These are phyloP conservation scores for Sporothrix dimorphospora DNA, from an alignment of 2,329 filamentous ascomycete genomes.

Conservation along the genomic window DNA sequence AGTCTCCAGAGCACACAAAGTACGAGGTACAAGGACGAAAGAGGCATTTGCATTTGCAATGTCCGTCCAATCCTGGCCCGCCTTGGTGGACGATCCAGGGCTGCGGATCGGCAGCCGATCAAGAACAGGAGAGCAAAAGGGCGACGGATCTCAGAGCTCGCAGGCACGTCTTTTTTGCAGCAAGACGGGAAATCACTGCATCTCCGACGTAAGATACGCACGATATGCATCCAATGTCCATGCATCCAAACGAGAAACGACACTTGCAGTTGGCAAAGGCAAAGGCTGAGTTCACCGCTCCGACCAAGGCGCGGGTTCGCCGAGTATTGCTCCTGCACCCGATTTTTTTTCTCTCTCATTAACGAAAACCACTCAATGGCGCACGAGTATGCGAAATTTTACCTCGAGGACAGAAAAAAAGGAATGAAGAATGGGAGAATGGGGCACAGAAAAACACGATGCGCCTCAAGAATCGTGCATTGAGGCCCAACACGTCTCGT, in stretches of 20 bases:
- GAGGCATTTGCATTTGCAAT: constrained; percentile 3
- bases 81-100: constrained; percentile 18
- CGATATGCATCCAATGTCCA: not conserved
- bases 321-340: not conserved
- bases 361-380: not conserved
- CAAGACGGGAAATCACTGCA: constrained; percentile 4
- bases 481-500: constrained; percentile 17
- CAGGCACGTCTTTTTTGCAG: constrained; percentile 1
- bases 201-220: constrained; percentile 14
- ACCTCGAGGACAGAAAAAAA: not conserved
- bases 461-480: constrained; percentile 8
- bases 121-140: constrained; percentile 8
- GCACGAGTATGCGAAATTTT: not conserved
- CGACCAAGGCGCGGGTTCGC: not conserved
- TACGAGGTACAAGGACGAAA: not conserved
- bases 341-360: not conserved
- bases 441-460: not conserved
- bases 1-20: not conserved
- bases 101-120: constrained; percentile 17
- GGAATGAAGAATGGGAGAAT: not conserved
- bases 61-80: not conserved
- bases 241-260: not conserved
- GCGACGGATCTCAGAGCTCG: not conserved
- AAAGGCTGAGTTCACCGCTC: constrained; percentile 11
- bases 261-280: not conserved